These are phyloP conservation scores for Cercophora newfieldiana DNA, from an alignment of 495 filamentous ascomycete species.

Conservation along the genomic window DNA sequence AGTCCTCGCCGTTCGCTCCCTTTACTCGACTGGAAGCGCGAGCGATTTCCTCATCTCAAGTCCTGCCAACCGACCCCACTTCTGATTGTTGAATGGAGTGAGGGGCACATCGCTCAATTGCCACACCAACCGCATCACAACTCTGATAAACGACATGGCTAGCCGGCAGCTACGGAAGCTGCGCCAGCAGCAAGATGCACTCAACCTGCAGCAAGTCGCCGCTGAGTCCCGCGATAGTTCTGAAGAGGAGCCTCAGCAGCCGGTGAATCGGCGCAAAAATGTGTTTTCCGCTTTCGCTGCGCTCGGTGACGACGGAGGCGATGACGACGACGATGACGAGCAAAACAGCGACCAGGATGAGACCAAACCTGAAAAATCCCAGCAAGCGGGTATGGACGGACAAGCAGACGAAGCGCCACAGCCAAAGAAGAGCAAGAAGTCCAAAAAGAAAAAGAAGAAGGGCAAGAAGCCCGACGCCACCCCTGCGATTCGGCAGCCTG, in stretches of 20 bases:
- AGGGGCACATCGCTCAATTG: not conserved
- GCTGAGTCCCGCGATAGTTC: constrained; percentile 45
- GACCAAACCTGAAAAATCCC: constrained; percentile 19
- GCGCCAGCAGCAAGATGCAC: constrained; percentile 67
- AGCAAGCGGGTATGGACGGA: not conserved
- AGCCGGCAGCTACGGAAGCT: constrained; percentile 77
- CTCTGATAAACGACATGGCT: constrained; percentile 57
- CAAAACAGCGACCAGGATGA: constrained; percentile 45
- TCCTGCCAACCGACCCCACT: too few relatives aligned
- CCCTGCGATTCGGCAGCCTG: constrained; percentile 18
- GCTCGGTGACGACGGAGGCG: constrained; percentile 41
- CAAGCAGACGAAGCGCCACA: constrained; percentile 44
- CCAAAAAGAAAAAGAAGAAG: constrained; percentile 63
- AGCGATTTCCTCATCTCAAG: too few relatives aligned
- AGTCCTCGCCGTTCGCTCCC: too few relatives aligned
- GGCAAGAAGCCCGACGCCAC: constrained; percentile 35
- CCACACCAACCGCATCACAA: constrained; percentile 1
- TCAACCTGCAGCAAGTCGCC: constrained; percentile 34
- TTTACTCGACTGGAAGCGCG: too few relatives aligned
- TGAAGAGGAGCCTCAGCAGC: constrained; percentile 43
- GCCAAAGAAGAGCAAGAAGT: constrained; percentile 54
- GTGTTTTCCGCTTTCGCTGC: constrained; percentile 54
- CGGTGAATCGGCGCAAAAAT: constrained; percentile 40
- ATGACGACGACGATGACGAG: constrained; percentile 42
- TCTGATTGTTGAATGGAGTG: not conserved